phyloP scores from a whole-genome alignment of 2,329 filamentous ascomycete genomes.

The Dactylonectria estremocensis region DNA sequence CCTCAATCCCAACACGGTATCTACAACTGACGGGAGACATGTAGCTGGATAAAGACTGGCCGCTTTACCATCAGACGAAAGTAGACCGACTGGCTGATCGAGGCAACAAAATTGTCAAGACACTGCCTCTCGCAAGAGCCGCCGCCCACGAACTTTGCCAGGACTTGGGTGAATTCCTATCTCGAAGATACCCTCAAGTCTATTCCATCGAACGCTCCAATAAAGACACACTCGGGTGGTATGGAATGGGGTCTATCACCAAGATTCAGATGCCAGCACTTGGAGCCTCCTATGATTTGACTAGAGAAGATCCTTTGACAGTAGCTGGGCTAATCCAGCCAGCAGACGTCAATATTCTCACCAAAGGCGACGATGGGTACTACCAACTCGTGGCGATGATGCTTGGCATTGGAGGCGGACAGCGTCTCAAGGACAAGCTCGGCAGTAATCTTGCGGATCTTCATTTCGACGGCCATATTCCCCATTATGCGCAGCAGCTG shows the following conservation, averaged over 20 bases:
- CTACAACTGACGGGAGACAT: background rate
- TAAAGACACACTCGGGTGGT: slow-evolving; percentile 1
- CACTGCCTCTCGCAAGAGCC: background rate
- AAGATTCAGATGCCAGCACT: slow-evolving; percentile 9
- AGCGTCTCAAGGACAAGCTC: slow-evolving; percentile 17
- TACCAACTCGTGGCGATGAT: slow-evolving; percentile 19
- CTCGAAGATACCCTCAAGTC: slow-evolving; percentile 16
- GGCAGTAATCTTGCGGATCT: slow-evolving; percentile 14
- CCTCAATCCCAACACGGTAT: background rate
- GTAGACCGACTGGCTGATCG: slow-evolving; percentile 5
- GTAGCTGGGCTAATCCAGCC: slow-evolving; percentile 22
- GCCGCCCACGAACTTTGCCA: slow-evolving; percentile 18
- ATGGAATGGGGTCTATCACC: slow-evolving; percentile 6
- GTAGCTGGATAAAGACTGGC: slow-evolving; percentile 21
- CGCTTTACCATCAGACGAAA: background rate
- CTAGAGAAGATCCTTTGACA: slow-evolving; percentile 11
- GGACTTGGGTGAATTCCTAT: slow-evolving; percentile 14
- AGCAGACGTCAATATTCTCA: slow-evolving; percentile 13
- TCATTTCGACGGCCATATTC: slow-evolving; percentile 12
- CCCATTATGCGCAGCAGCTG: slow-evolving; percentile 16
- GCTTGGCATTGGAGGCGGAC: slow-evolving; percentile 19
- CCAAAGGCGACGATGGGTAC: slow-evolving; percentile 2
- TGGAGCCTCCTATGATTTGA: slow-evolving; percentile 9
- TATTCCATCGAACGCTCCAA: slow-evolving; percentile 12
- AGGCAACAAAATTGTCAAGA: slow-evolving; percentile 15